Base-by-base conservation (phyloP, 139 green algal species). In the Chlorokybus atmophyticus region DNA sequence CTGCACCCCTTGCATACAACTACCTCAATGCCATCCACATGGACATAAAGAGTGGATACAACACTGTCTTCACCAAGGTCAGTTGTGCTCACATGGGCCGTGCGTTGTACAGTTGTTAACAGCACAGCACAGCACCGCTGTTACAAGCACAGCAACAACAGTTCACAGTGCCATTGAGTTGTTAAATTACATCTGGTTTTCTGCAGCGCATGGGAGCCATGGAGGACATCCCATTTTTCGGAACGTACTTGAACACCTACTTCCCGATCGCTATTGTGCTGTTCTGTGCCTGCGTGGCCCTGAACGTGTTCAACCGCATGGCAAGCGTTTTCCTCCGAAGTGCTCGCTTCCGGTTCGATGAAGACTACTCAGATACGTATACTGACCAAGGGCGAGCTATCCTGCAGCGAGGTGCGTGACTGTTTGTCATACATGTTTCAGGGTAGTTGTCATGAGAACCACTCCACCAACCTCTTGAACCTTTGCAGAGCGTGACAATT, bases 1-100 rank as follows among this genome's bases (percentile, higher is more conserved):
- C 87, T 1, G 81, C 90, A 1, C 85, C 90, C 28, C 81, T 94
- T 8, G 86, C 74, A 55, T 96, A 86, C 79, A 98, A 95, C 75
- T 90, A 89, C 62, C 79, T 93, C 51, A 70, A 52, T 38, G 70
- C 80, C 23, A 87, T 93, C 29, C 63, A 71, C 25, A 23, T 68
- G 24, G 51, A 23, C 47, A 26, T 25, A 26, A 60, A 23, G 57
- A 64, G 42, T 32, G n/a, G 27, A 26, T 64, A 41, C 4, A 19
- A 44, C 7, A 68, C 60, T 27, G 32, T 53, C 38, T 71, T 71
- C 32, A 41, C 53, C 48, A 44, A 69, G 62, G 62, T 71, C n/a
- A 67, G 55, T 23, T 52, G 10, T 60, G 14, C 14, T n/a, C 21
- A 30, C 23, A 42, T 14, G 17, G 14, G 17, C n/a, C 19, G 14